Evolutionary conservation across 2,329 filamentous ascomycete species (phyloP).

Genomic region (Colletotrichum spinosum): DNA sequence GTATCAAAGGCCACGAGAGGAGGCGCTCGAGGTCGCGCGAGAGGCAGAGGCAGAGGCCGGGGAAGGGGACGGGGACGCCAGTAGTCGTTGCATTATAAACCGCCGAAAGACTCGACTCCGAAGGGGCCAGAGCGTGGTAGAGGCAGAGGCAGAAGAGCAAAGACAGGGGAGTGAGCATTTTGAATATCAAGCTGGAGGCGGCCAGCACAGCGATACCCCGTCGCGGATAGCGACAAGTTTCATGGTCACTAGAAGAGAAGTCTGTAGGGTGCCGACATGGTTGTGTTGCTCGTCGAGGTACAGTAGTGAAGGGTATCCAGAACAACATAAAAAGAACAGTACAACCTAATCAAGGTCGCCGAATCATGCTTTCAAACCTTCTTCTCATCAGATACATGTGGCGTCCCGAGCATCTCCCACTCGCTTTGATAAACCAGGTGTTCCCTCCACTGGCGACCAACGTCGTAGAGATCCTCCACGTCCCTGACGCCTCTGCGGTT

Average conservation of each 20-base stretch:
- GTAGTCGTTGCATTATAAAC: neutral
- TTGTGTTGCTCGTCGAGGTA: neutral
- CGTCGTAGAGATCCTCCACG: slow-evolving; percentile 51
- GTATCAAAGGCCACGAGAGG: slow-evolving; percentile 52
- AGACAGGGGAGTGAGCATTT: too few relatives aligned
- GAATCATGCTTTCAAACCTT: slow-evolving; percentile 4
- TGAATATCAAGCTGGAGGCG: too few relatives aligned
- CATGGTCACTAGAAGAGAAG: neutral
- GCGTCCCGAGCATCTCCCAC: slow-evolving; percentile 52
- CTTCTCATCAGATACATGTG: slow-evolving; percentile 4
- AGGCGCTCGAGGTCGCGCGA: slow-evolving; percentile 48
- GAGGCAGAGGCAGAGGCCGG: slow-evolving; percentile 46
- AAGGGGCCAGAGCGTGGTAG: too few relatives aligned
- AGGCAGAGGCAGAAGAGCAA: too few relatives aligned
- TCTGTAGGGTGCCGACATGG: neutral
- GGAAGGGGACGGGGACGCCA: slow-evolving; percentile 33
- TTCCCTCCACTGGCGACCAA: slow-evolving; percentile 53
- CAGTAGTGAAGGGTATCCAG: slow-evolving; percentile 27
- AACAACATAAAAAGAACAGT: slow-evolving; percentile 3
- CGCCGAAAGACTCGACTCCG: too few relatives aligned
- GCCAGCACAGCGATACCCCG: slow-evolving; percentile 20
- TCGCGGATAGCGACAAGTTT: slow-evolving; percentile 20
- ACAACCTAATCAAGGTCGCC: neutral
- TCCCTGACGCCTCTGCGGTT: slow-evolving; percentile 44
- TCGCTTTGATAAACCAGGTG: slow-evolving; percentile 51